Conservation (phyloP, 805 yeast species). For the Yarrowia porcina region DNA sequence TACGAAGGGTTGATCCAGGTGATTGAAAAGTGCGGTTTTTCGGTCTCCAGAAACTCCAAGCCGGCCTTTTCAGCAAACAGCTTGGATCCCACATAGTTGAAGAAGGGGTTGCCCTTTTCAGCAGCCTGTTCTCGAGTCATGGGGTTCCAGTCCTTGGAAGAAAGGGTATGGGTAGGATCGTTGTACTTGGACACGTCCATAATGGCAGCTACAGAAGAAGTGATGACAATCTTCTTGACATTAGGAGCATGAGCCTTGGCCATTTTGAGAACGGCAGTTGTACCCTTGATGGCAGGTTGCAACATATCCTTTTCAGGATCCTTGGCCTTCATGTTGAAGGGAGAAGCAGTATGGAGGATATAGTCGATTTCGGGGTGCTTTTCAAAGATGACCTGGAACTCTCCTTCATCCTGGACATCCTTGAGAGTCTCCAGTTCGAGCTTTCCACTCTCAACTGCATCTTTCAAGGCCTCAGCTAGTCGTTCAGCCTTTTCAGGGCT, state of each 20-base stretch:
- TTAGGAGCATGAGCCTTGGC: constrained; percentile 37
- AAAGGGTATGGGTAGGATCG: constrained; percentile 31
- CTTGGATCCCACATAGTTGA: constrained; percentile 44
- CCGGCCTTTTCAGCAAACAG: constrained; percentile 55
- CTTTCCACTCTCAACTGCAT: constrained; percentile 31
- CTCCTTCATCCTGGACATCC: constrained; percentile 36
- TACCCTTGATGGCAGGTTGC: constrained; percentile 49
- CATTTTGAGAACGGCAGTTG: constrained; percentile 44
- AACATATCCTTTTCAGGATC: constrained; percentile 44
- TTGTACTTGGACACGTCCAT: constrained; percentile 17
- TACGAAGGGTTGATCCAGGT: constrained; percentile 37
- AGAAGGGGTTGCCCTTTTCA: neutral
- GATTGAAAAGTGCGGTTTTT: constrained; percentile 33
- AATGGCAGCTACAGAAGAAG: constrained; percentile 53
- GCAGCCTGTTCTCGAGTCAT: constrained; percentile 35
- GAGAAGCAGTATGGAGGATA: constrained; percentile 45
- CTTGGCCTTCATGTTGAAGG: constrained; percentile 37
- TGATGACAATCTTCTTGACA: constrained; percentile 45
- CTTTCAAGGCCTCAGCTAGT: constrained; percentile 29
- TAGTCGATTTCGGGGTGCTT: constrained; percentile 39
- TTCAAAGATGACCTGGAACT: constrained; percentile 51
- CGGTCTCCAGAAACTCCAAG: constrained; percentile 46
- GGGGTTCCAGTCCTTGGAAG: constrained; percentile 42
- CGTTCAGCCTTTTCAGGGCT: constrained; percentile 43
- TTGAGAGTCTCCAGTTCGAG: constrained; percentile 36